Conservation (phyloP, 805 yeast genomes). For the Metschnikowia kofuensis region DNA sequence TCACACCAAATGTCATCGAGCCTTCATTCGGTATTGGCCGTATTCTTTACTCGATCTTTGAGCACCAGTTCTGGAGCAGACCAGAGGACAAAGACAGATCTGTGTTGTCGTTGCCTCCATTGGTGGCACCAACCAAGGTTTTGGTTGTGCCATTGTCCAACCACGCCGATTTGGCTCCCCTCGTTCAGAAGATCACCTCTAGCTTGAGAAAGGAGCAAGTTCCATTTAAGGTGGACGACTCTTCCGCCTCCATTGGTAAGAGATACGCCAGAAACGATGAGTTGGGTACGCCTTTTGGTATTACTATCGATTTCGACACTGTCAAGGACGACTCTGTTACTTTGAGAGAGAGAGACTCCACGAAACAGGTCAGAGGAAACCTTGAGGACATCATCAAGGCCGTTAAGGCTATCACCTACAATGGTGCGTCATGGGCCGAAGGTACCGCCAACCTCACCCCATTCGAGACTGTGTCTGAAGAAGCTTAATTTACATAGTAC, state of each 20-base stretch:
- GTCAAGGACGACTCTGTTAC: constrained; percentile 86
- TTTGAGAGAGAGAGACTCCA: constrained; percentile 94
- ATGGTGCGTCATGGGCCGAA: constrained; percentile 77
- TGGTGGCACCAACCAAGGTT: constrained; percentile 97
- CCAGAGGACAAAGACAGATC: constrained; percentile 83
- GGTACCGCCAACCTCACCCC: constrained; percentile 72
- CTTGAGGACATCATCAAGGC: constrained; percentile 68
- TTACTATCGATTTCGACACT: constrained; percentile 94
- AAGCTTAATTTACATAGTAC: constrained; percentile 6
- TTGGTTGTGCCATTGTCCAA: constrained; percentile 90
- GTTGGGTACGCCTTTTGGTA: constrained; percentile 97
- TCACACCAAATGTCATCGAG: constrained; percentile 94
- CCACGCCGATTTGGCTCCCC: constrained; percentile 75
- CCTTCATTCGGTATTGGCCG: constrained; percentile 99
- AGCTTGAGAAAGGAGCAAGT: constrained; percentile 75
- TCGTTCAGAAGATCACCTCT: constrained; percentile 65
- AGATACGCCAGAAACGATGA: constrained; percentile 98
- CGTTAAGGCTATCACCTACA: constrained; percentile 70
- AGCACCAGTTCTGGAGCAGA: constrained; percentile 94
- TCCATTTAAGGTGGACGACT: constrained; percentile 94
- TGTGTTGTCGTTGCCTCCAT: constrained; percentile 88
- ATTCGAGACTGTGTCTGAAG: constrained; percentile 48
- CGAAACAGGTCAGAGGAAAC: constrained; percentile 93
- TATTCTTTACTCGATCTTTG: constrained; percentile 87
- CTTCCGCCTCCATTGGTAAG: constrained; percentile 96